These are phyloP conservation scores for Auricularia auricula-judae DNA, from an alignment of 768 basidiomycete species.

Conservation along the genomic window DNA sequence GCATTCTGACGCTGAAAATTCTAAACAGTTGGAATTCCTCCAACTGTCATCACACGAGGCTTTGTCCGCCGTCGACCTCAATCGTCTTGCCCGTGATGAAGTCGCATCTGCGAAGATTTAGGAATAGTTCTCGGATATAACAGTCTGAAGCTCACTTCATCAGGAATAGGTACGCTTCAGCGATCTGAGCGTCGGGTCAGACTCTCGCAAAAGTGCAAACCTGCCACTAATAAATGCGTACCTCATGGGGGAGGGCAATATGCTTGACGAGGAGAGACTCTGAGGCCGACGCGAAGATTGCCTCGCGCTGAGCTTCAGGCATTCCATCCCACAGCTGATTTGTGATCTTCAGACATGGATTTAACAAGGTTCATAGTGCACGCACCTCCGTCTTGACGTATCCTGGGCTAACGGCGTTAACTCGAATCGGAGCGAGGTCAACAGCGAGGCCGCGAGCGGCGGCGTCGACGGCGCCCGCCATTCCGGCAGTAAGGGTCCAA, in stretches of 20 bases:
- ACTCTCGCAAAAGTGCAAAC: not conserved
- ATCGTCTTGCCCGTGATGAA: slow-evolving; percentile 8
- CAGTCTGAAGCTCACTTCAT: slow-evolving; percentile 5
- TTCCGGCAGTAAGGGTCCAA: not conserved
- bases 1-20: too few species aligned
- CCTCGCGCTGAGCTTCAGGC: not conserved
- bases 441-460: slow-evolving; percentile 8
- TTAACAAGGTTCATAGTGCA: not conserved
- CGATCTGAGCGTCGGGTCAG: not conserved
- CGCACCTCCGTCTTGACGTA: slow-evolving; percentile 7
- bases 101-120: not conserved
- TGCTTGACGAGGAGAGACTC: slow-evolving; percentile 1
- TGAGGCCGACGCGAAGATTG: not conserved
- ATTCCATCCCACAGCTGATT: slow-evolving; percentile 2
- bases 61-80: slow-evolving; percentile 6
- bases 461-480: slow-evolving; percentile 7
- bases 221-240: not conserved
- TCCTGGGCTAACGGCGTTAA: slow-evolving; percentile 7
- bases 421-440: slow-evolving; percentile 9
- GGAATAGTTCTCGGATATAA: not conserved
- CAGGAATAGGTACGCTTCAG: slow-evolving; percentile 7
- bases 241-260: slow-evolving; percentile 3
- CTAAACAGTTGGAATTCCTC: too few species aligned
- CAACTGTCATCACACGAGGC: not conserved
- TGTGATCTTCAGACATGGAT: not conserved